These are phyloP conservation scores for Pyrenophora seminiperda DNA, from an alignment of 2,329 filamentous ascomycete genomes.

Conservation along the genomic window DNA sequence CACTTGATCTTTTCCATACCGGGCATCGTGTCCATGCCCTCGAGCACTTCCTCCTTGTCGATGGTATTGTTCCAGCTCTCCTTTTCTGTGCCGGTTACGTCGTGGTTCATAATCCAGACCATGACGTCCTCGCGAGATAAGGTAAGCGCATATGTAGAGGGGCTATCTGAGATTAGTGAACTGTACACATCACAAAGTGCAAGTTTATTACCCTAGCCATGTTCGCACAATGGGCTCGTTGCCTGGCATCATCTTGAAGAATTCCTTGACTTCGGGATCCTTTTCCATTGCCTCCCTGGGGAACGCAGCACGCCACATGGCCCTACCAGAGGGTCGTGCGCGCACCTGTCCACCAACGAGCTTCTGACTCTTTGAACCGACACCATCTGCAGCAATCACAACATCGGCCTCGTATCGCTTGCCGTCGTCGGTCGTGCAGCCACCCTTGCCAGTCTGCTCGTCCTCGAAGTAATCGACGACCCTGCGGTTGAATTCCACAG, in stretches of 20 bases:
- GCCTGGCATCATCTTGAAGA: conserved; percentile 52
- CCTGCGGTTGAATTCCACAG: conserved; percentile 50
- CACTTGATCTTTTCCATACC: conserved; percentile 51
- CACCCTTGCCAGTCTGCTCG: conserved; percentile 45
- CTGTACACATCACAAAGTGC: no score
- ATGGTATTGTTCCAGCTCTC: conserved; percentile 57
- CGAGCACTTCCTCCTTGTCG: conserved; percentile 52
- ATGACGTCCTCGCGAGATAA: conserved; percentile 54
- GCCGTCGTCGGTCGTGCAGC: conserved; percentile 47
- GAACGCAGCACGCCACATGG: conserved; percentile 51
- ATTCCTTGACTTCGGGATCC: conserved; percentile 54
- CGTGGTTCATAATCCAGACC: conserved; percentile 59
- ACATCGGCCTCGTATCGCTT: conserved; percentile 51
- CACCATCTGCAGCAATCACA: conserved; percentile 50
- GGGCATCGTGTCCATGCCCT: conserved; percentile 53
- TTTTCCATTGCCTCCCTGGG: conserved; percentile 52
- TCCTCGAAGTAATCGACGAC: conserved; percentile 55
- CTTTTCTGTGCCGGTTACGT: conserved; percentile 52
- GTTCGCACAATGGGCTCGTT: conserved; percentile 54
- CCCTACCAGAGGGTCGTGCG: conserved; percentile 47
- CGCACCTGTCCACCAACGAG: conserved; percentile 53
- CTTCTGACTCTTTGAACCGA: conserved; percentile 54
- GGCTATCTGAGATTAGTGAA: conserved; percentile 26
- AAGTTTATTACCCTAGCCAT: conserved; percentile 46
- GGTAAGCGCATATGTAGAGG: conserved; percentile 53